A percentile compares a stretch with the other conserved stretches of the same genome.
Evolutionary conservation across 306 rosid species (phyloP).

Genomic region (Lathyrus sativus): DNA sequence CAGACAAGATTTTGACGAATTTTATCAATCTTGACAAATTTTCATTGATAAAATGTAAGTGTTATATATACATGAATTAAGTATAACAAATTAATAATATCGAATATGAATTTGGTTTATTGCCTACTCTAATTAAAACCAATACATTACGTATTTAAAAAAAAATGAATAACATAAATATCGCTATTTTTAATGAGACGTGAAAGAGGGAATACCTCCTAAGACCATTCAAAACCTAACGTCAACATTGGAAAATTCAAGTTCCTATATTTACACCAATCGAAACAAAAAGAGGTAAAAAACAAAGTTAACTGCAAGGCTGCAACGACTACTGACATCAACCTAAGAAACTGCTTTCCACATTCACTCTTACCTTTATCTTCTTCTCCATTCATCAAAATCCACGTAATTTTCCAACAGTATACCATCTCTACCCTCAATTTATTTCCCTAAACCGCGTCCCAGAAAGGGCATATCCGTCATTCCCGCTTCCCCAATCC

Average conservation of each 20-base stretch:
- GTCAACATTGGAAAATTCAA: slow-evolving; percentile 5
- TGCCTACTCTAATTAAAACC: too few species aligned
- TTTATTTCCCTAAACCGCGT: slow-evolving; percentile 56
- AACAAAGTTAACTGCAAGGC: slow-evolving; percentile 29
- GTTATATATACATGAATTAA: too few species aligned
- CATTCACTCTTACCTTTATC: slow-evolving; percentile 31
- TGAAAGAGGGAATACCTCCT: not conserved
- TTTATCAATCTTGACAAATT: too few species aligned
- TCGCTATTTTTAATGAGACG: too few species aligned
- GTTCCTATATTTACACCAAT: slow-evolving; percentile 1
- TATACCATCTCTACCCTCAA: slow-evolving; percentile 16
- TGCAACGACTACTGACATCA: slow-evolving; percentile 26
- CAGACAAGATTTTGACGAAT: too few species aligned
- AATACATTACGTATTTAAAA: too few species aligned
- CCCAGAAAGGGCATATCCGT: slow-evolving; percentile 33
- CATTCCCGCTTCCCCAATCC: not conserved
- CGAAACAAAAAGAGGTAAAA: not conserved
- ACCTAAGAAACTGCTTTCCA: slow-evolving; percentile 37
- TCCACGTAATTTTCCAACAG: slow-evolving; percentile 10
- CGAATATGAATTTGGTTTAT: too few species aligned
- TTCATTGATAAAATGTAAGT: too few species aligned
- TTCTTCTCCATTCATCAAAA: slow-evolving; percentile 18
- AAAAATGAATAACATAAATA: too few species aligned
- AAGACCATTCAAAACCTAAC: slow-evolving; percentile 26
- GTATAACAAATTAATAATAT: too few species aligned